phyloP scores from a whole-genome alignment of 768 basidiomycete genomes.

The Zangia roseola region DNA sequence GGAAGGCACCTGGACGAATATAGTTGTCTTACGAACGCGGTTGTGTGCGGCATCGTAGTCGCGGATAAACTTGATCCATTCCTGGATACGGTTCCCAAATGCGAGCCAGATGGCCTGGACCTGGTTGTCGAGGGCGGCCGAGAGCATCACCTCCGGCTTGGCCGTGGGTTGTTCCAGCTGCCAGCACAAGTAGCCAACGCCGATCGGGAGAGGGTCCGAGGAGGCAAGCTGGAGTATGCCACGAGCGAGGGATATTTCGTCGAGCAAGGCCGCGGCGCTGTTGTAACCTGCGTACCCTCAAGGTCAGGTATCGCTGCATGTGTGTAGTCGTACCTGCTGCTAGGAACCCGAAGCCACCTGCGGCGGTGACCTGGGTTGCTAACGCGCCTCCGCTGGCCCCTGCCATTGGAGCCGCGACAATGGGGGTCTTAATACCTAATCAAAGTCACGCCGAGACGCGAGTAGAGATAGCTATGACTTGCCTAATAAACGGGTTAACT shows the following conservation, averaged over 20 bases:
- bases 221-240: constrained; percentile 35
- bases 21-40: constrained; percentile 42
- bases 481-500: constrained; percentile 54
- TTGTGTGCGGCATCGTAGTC: constrained; percentile 46
- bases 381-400: constrained; percentile 62
- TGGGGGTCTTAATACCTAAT: constrained; percentile 54
- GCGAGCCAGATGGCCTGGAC: constrained; percentile 74
- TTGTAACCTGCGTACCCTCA: constrained; percentile 43
- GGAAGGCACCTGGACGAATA: constrained; percentile 68
- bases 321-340: constrained; percentile 46
- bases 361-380: constrained; percentile 60
- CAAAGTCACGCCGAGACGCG: neutral
- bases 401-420: constrained; percentile 71
- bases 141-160: constrained; percentile 42
- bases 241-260: constrained; percentile 57
- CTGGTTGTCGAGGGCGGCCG: constrained; percentile 49
- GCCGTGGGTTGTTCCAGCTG: constrained; percentile 52
- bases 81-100: constrained; percentile 56
- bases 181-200: constrained; percentile 77
- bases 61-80: constrained; percentile 64
- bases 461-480: constrained; percentile 14
- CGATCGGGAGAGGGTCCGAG: constrained; percentile 49
- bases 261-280: constrained; percentile 41
- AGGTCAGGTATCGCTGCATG: constrained; percentile 1
- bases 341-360: constrained; percentile 76